Evolutionary conservation across 768 basidiomycete genomes (phyloP), one percentile per base, ranked within the genome.

Genomic region (Goffeauzyma gilvescens): DNA sequence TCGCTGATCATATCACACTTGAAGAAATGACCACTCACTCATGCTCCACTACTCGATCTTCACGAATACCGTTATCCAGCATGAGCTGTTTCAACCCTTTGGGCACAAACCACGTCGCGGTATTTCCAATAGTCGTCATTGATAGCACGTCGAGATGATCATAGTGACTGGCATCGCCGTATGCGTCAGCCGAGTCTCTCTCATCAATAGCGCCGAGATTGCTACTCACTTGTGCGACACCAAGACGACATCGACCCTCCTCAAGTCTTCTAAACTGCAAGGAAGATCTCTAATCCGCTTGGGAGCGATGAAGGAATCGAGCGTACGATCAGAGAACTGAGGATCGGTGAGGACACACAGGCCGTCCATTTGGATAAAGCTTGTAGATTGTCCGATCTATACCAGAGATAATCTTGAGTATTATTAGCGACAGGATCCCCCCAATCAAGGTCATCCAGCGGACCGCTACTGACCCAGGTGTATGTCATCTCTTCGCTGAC

Each of bases 371-470:
- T 63, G 63, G 12, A 63, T 58, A 42, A 57, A 59, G 2, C 53
- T 50, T 0, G 64, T 65, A 0, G 62, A 63, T 45, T 65, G 64
- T 9, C 64, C 64, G 34, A 65, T 55, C 63, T 62, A 50, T 17
- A 31, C 32, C 12, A 33, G 7, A 12, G 14, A 24, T 21, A 33
- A n/a, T 12, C 5, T 12, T 27, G 22, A 22, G 7, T 3, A n/a
- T n/a, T n/a, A n/a, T n/a, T n/a, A n/a, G n/a, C 14, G 5, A 17
- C 31, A n/a, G 14, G 7, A 14, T 4, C 17, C 27, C 21, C 32
- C n/a, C 20, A 24, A 17, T 14, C 15, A 38, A 20, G 14, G 22
- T 7, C 7, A 45, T 14, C 13, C 25, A 35, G 26, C 6, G 13
- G 14, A 23, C 6, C 4, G 12, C 30, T 17, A 48, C 50, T 41